A percentile compares a stretch with the other conserved stretches of the same genome.
phyloP scores from a whole-genome alignment of 768 basidiomycete species.

The Tylopilus sp. region DNA sequence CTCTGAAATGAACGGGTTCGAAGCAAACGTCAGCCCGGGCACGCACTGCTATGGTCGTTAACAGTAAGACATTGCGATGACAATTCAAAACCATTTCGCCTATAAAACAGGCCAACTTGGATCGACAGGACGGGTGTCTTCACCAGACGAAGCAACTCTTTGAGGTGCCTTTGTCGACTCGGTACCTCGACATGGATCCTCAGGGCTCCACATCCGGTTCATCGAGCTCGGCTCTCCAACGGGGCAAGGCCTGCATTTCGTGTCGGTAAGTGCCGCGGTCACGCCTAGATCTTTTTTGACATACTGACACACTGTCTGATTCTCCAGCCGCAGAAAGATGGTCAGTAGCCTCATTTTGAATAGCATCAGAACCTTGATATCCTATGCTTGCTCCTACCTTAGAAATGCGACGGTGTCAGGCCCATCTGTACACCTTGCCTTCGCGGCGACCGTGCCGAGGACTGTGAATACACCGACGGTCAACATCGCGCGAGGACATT shows the following conservation, averaged over 20 bases:
- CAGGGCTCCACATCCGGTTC: conserved; percentile 1
- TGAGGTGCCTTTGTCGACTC: neutral
- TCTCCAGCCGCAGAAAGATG: conserved; percentile 46
- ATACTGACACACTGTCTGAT: neutral
- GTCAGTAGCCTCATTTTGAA: conserved; percentile 20
- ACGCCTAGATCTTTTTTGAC: neutral
- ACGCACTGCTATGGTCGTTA: neutral
- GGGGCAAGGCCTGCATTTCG: conserved; percentile 50
- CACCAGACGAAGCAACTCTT: neutral
- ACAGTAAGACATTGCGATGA: neutral
- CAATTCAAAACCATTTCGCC: neutral
- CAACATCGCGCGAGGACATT: conserved; percentile 57
- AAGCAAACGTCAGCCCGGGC: neutral
- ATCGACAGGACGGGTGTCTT: neutral
- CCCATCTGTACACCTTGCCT: conserved; percentile 65
- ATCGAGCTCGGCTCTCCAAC: conserved; percentile 31
- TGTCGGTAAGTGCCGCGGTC: conserved; percentile 40
- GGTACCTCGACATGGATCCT: conserved; percentile 1
- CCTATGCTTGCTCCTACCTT: neutral
- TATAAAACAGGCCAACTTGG: conserved; percentile 12
- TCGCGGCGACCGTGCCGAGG: conserved; percentile 55
- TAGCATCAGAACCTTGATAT: no score
- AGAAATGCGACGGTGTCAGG: conserved; percentile 68
- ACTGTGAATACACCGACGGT: conserved; percentile 71
- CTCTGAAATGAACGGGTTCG: neutral